Percentiles rank a stretch among this genome's conserved stretches.
phyloP scores from a whole-genome alignment of 306 rosid genomes.

The Medicago ruthenica region DNA sequence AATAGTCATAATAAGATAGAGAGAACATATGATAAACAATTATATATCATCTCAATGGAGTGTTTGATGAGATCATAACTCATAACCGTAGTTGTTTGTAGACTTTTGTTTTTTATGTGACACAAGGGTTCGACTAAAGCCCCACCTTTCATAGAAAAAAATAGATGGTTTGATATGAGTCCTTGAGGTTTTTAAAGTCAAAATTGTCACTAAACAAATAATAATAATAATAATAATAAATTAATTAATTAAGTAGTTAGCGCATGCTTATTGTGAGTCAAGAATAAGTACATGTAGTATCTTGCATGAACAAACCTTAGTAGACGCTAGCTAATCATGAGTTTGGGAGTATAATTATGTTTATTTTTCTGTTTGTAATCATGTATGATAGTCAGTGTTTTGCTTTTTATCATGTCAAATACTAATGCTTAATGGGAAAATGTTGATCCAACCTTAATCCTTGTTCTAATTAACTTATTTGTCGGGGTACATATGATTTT shows the following conservation, averaged over 20 bases:
- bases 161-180: too few relatives aligned
- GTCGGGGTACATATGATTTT: constrained; percentile 33
- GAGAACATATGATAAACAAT: too few relatives aligned
- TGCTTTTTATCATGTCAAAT: constrained; percentile 17
- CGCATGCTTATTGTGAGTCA: not conserved
- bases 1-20: too few relatives aligned
- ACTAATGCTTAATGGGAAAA: not conserved
- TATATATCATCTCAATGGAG: too few relatives aligned
- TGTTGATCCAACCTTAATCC: constrained; percentile 29
- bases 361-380: constrained; percentile 18
- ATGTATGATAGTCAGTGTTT: not conserved
- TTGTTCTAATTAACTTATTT: constrained; percentile 31
- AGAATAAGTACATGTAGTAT: not conserved
- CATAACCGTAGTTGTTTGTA: too few relatives aligned
- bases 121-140: not conserved
- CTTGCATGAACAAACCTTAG: not conserved
- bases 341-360: not conserved
- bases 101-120: not conserved
- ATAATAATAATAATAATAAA: too few relatives aligned
- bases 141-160: not conserved
- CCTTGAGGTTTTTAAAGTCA: too few relatives aligned
- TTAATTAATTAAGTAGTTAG: not conserved
- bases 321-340: constrained; percentile 40
- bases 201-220: too few relatives aligned
- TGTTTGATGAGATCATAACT: too few relatives aligned